Conservation (phyloP, 371 early-diverging fungal species). For the Mortierella sp. region DNA sequence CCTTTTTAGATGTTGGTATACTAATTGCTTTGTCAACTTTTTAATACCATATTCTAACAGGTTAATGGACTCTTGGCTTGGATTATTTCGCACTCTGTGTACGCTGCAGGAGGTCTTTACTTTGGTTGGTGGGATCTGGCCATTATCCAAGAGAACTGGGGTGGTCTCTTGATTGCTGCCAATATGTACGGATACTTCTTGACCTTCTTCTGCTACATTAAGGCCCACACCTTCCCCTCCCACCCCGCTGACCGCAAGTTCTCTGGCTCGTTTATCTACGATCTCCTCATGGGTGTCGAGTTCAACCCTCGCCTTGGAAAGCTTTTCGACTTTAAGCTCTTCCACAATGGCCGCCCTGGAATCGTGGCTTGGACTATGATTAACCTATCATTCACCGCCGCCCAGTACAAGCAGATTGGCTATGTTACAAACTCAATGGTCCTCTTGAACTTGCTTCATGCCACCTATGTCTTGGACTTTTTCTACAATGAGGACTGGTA, state of each 20-base stretch:
- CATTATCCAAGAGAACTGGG: constrained; percentile 84
- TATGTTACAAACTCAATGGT: constrained; percentile 86
- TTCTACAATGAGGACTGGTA: constrained; percentile 91
- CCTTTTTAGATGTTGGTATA: neutral
- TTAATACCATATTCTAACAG: constrained; percentile 23
- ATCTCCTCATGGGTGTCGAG: constrained; percentile 84
- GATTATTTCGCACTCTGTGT: constrained; percentile 79
- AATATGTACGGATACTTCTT: constrained; percentile 84
- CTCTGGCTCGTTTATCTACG: constrained; percentile 73
- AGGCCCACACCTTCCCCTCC: constrained; percentile 80
- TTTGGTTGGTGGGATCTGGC: constrained; percentile 69
- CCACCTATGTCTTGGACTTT: constrained; percentile 82
- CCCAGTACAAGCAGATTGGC: constrained; percentile 76
- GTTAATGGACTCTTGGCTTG: constrained; percentile 85
- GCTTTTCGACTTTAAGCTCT: constrained; percentile 83
- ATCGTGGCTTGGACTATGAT: constrained; percentile 89
- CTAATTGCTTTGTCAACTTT: neutral
- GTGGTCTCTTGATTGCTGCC: constrained; percentile 76
- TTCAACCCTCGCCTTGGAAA: constrained; percentile 84
- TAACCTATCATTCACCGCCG: constrained; percentile 75
- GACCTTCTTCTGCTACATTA: constrained; percentile 77
- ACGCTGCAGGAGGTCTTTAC: constrained; percentile 69
- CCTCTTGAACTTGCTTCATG: constrained; percentile 77
- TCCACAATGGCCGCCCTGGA: constrained; percentile 88
- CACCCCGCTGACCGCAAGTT: constrained; percentile 88